Conservation (phyloP, 1,284 basidiomycete genomes). For the Pyrrhoderma noxium region DNA sequence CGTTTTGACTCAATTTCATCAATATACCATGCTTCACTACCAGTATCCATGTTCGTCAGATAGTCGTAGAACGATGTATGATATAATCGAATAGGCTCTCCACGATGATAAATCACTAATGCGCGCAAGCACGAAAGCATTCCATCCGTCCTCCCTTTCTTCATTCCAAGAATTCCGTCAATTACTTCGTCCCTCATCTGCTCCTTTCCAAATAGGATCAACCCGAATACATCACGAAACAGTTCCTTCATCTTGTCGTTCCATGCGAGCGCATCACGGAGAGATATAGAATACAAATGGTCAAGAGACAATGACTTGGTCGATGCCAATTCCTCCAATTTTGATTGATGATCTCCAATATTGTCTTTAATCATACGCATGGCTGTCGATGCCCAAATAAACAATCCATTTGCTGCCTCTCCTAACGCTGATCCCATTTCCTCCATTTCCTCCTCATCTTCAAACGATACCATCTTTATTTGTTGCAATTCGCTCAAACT, state of each 20-base stretch:
- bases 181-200: too few relatives aligned
- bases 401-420: too few relatives aligned
- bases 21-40: too few relatives aligned
- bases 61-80: too few relatives aligned
- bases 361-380: slow-evolving; percentile 19
- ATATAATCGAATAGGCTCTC: neutral
- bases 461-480: too few relatives aligned
- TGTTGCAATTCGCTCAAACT: too few relatives aligned
- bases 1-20: too few relatives aligned
- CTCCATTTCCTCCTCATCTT: neutral
- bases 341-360: neutral
- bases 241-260: too few relatives aligned
- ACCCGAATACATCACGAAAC: neutral
- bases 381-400: too few relatives aligned
- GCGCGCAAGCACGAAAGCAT: neutral
- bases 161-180: neutral
- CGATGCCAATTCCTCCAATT: neutral
- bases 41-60: too few relatives aligned
- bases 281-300: neutral
- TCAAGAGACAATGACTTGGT: neutral
- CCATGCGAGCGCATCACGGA: neutral
- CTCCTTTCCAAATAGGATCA: neutral
- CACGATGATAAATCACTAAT: neutral
- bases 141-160: neutral
- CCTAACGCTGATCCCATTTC: too few relatives aligned